Evolutionary conservation across 1,139 yeast species (phyloP).

Genomic region (Magnusiomyces sp.): DNA sequence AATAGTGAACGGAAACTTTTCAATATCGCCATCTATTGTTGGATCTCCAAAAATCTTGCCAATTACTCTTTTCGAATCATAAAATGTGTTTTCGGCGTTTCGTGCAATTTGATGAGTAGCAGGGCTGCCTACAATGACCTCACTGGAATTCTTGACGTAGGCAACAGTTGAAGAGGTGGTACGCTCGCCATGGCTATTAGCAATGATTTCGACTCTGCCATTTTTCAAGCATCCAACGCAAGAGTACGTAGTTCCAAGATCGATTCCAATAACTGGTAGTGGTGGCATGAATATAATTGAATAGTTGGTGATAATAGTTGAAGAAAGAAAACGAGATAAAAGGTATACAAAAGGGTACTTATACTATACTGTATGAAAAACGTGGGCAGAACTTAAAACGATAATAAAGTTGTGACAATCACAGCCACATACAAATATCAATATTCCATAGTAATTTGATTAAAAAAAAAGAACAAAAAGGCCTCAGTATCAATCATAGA

Average conservation of each 20-base stretch:
- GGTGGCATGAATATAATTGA: conserved; percentile 98
- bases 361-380: too few species aligned
- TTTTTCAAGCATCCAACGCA: conserved; percentile 95
- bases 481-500: too few species aligned
- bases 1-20: conserved; percentile 95
- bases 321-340: too few species aligned
- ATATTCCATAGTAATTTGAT: too few species aligned
- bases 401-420: too few species aligned
- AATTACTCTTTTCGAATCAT: conserved; percentile 93
- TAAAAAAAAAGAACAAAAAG: too few species aligned
- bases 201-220: conserved; percentile 88
- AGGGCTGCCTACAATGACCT: conserved; percentile 97
- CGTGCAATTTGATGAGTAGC: conserved; percentile 98
- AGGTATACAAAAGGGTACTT: too few species aligned
- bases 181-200: conserved; percentile 98
- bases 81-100: conserved; percentile 92
- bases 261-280: too few species aligned
- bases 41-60: conserved; percentile 87
- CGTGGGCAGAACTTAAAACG: too few species aligned
- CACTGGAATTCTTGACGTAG: conserved; percentile 88
- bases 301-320: too few species aligned
- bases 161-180: conserved; percentile 97
- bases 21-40: conserved; percentile 85
- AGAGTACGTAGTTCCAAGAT: too few species aligned
- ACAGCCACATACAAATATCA: too few species aligned